Evolutionary conservation across 495 filamentous ascomycete genomes (phyloP).

Genomic region (Peziza echinospora): DNA sequence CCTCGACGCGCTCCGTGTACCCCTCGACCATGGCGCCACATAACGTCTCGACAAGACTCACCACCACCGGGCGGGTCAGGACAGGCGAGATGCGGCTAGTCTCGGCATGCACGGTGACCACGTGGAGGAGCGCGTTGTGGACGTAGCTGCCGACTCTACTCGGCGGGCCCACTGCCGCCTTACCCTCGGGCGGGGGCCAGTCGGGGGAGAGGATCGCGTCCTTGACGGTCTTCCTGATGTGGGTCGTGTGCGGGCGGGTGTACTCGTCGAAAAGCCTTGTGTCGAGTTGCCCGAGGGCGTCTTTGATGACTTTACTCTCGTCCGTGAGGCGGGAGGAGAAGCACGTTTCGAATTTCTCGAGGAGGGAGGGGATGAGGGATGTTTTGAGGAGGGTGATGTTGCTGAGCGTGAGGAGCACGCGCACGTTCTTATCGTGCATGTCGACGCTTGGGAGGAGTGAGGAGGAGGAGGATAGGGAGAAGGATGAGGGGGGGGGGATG

Average conservation of each 20-base stretch:
- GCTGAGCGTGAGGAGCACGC: slow-evolving; percentile 76
- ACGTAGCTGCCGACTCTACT: slow-evolving; percentile 66
- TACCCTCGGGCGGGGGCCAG: too few relatives aligned
- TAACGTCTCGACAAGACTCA: slow-evolving; percentile 56
- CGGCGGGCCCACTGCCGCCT: slow-evolving; percentile 36
- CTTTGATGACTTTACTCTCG: slow-evolving; percentile 58
- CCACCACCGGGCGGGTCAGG: slow-evolving; percentile 52
- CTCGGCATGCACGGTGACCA: slow-evolving; percentile 82
- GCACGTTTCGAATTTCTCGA: slow-evolving; percentile 65
- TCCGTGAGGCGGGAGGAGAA: slow-evolving; percentile 84
- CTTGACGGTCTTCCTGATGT: slow-evolving; percentile 40
- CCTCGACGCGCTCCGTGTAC: slow-evolving; percentile 34
- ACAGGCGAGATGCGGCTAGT: slow-evolving; percentile 58
- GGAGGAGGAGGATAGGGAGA: too few relatives aligned
- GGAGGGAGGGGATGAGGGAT: slow-evolving; percentile 58
- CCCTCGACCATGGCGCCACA: slow-evolving; percentile 46
- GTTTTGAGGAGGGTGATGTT: slow-evolving; percentile 63
- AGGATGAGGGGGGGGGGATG: too few relatives aligned
- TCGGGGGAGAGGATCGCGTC: slow-evolving; percentile 44
- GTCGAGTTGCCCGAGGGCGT: slow-evolving; percentile 78
- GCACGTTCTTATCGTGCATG: slow-evolving; percentile 72
- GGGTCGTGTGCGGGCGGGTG: slow-evolving; percentile 46
- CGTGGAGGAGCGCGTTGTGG: slow-evolving; percentile 56
- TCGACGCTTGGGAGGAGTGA: too few relatives aligned
- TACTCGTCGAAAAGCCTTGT: slow-evolving; percentile 75